Evolutionary conservation across 495 filamentous ascomycete species (phyloP), one percentile per base, ranked within the genome.

Genomic region (Xylaria telfairii): DNA sequence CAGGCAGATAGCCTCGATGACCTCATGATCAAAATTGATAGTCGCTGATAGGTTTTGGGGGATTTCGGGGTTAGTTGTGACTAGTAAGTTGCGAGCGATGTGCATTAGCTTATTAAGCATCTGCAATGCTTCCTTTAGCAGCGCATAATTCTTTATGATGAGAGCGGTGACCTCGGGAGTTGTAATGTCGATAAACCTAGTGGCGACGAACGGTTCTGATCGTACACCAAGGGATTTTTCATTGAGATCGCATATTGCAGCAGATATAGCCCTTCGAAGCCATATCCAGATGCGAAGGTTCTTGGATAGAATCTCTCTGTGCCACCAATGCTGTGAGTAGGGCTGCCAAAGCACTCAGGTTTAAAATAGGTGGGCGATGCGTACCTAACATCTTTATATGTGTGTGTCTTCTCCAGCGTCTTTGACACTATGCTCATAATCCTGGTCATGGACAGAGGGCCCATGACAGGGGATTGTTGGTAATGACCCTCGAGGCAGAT

Each of bases 1-100:
- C 19, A 94, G 87, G 74, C 92, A 91, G 70, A 97, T 92, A 32
- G 95, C 82, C 67, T 92, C 90, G 71, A 93, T 87, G n/a, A 98
- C 89, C 75, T 93, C 88, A 74, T 93, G 89, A 76, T 97, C 92
- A 67, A 97, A 90, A 19, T 89, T 85, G 56, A 90, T 88, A 32
- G 91, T 88, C 47, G 92, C 92, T 21, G 93, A 94, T n/a, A 96
- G 84, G 72, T 97, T 92, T 77, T 98, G 95, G 8, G 91, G 92
- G 37, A 91, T 88, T 75, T 93, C 92, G 15, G 83, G 83, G 63
- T 86, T 82, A 21, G 92, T 93, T 4, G 90, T 91, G 7, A 93
- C 92, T 3, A 97, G 85, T 53, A 95, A 85, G 78, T 98, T 97
- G 62, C 94, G 86, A 15, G 91, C 91, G 75, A 97, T 93, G 37